A percentile compares a stretch with the other conserved stretches of the same genome.
These are phyloP conservation scores for Jasminum sambac DNA, from an alignment of 257 asterid genomes.

Conservation along the genomic window DNA sequence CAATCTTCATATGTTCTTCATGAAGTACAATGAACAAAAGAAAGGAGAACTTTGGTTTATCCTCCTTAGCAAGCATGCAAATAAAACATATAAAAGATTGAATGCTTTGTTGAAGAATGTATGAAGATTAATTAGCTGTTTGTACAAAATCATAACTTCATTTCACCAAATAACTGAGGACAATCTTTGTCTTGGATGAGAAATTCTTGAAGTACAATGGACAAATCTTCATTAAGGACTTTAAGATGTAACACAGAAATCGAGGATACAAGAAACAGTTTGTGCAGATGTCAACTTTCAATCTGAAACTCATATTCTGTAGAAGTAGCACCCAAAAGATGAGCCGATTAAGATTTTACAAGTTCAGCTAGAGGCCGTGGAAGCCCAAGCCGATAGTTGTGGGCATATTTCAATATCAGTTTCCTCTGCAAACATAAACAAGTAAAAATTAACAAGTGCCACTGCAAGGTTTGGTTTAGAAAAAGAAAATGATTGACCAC, in stretches of 20 bases:
- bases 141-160: neutral
- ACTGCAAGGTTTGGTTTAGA: neutral
- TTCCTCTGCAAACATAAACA: slow-evolving; percentile 61
- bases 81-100: neutral
- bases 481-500: neutral
- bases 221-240: neutral
- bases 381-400: slow-evolving; percentile 90
- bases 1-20: no score
- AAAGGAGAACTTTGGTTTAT: neutral
- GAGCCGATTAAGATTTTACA: slow-evolving; percentile 40
- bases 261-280: neutral
- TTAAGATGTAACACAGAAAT: neutral
- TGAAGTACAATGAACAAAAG: neutral
- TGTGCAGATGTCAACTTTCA: neutral
- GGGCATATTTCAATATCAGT: slow-evolving; percentile 76
- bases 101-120: neutral
- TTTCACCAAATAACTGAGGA: no score
- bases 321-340: neutral
- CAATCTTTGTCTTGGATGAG: neutral
- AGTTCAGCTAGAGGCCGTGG: slow-evolving; percentile 79
- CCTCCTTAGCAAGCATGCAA: neutral
- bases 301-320: neutral
- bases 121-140: neutral
- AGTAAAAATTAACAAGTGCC: neutral
- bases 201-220: neutral